Evolutionary conservation across 495 filamentous ascomycete species (phyloP), one percentile per base, ranked within the genome.

Genomic region (Tuber melanosporum): DNA sequence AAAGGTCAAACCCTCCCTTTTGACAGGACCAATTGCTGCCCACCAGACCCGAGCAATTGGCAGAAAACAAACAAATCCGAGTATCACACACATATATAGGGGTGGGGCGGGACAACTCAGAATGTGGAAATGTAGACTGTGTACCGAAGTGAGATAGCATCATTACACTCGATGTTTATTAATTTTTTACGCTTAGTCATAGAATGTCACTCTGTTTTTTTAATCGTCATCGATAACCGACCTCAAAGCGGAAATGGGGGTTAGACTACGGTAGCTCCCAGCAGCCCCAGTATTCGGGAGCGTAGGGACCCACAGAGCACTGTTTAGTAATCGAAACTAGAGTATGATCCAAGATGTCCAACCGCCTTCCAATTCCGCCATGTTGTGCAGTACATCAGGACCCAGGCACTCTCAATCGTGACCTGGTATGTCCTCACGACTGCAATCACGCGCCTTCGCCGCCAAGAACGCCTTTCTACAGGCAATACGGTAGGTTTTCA

Each of bases 401-500:
- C n/a, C 1, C 52, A 32, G 52, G 14, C n/a, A 26, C 52, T 15
- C 10, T 62, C n/a, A 32, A 26, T 1, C n/a, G 52, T 32, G 10
- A 32, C n/a, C 52, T 26, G 26, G 5, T 1, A 62, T 26, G 52
- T 15, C 12, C 52, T 32, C 14, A 7, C n/a, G 15, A 32, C 52
- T 15, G 3, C 12, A 62, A 10, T 52, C 49, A 52, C 22, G 1
- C 8, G 49, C 9, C 49, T n/a, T 52, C 22, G 73, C 39, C 73
- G 73, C 39, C 73, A 73, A 83, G 44, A 32, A 90, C 88, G 87
- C 91, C 39, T 41, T 41, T 41, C 39, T 90, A 41, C 90, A 90
- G 19, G 85, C 86, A 77, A 85, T 91, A n/a, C n/a, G n/a, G n/a
- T n/a, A 41, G 86, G 85, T 36, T 86, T 89, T 32, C 89, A 87